Base-by-base conservation (phyloP, 345 rosid species). In the Citrus unshiu region DNA sequence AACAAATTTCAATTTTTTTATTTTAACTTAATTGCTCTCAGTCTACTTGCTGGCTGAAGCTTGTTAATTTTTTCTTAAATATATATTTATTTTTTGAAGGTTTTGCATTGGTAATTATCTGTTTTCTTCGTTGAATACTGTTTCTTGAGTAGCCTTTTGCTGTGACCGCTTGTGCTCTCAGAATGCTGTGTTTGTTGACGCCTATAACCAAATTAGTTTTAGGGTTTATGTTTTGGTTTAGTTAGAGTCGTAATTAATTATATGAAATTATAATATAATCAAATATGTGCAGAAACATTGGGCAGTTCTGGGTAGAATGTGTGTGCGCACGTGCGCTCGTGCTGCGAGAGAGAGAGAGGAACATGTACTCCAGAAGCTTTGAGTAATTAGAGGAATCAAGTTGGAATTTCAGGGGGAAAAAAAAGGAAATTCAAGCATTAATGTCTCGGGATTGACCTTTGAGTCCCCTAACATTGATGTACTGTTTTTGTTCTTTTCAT, bases 1-100 rank as follows among this genome's bases (percentile, higher is more conserved):
- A 64, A 34, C 18, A 7, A 56, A 73, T 51, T 84, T 68, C 19
- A n/a, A 40, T 40, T 77, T 59, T 40, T 21, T 65, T n/a, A 22
- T 13, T 46, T 7, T 63, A 6, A 16, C 35, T 29, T 43, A 39
- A 0, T 16, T 60, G 68, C 5, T 74, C 18, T 37, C 21, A 74
- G 21, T 46, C 25, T 43, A 4, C 57, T 68, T 49, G 56, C 56
- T 12, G 30, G 14, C 14, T 2, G 10, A 68, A 40, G 56, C 56
- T 40, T 10, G 57, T 24, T n/a, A 16, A 32, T 2, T 27, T 61
- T 27, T 62, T 62, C 29, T 0, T 37, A 6, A 62, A 62, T 62
- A 7, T 5, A 22, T 35, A 1, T 30, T 4, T 57, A 4, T 4
- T 22, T 37, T 61, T 25, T 43, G 30, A 32, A 8, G 32, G 10